Percentiles rank a stretch among this genome's conserved stretches.
Evolutionary conservation across 2,329 filamentous ascomycete species (phyloP).

Genomic region (Arthrobotrys megalospora): DNA sequence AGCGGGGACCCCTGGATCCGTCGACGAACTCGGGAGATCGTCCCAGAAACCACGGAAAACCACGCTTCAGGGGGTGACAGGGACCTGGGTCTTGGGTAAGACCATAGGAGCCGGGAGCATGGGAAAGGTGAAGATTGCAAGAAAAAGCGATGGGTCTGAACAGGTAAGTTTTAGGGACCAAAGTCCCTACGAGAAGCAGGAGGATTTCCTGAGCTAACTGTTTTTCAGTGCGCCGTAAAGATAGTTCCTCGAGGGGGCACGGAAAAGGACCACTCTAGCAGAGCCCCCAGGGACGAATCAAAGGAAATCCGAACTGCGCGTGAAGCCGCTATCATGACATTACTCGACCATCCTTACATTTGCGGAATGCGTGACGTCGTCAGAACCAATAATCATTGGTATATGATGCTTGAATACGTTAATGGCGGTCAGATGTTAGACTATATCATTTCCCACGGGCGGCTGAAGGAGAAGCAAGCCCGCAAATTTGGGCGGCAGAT

Average conservation of each 20-base stretch:
- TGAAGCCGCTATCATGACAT: conserved; percentile 97
- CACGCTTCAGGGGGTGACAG: conserved; percentile 81
- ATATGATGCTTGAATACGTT: conserved; percentile 99
- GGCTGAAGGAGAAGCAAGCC: conserved; percentile 90
- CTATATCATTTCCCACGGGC: conserved; percentile 94
- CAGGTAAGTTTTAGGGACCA: conserved; percentile 80
- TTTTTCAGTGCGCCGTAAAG: conserved; percentile 66
- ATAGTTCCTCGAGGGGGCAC: conserved; percentile 55
- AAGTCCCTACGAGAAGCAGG: conserved; percentile 81
- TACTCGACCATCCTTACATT: conserved; percentile 96
- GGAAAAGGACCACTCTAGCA: conserved; percentile 56
- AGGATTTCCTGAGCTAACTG: conserved; percentile 73
- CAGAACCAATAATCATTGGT: conserved; percentile 92
- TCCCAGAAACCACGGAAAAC: conserved; percentile 75
- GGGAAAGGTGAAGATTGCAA: conserved; percentile 97
- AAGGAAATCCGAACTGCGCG: conserved; percentile 99
- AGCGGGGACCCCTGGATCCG: conserved; percentile 66
- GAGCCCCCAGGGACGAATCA: conserved; percentile 72
- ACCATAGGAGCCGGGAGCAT: conserved; percentile 97
- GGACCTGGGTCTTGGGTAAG: conserved; percentile 89
- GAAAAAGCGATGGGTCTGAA: conserved; percentile 55
- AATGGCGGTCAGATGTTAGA: conserved; percentile 97
- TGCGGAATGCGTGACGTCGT: conserved; percentile 97
- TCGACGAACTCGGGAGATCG: conserved; percentile 62
- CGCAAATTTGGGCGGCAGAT: conserved; percentile 99